A percentile compares a stretch with the other conserved stretches of the same genome.
Conservation (phyloP, 2,329 filamentous ascomycete genomes). For the Diaporthe velutina region DNA sequence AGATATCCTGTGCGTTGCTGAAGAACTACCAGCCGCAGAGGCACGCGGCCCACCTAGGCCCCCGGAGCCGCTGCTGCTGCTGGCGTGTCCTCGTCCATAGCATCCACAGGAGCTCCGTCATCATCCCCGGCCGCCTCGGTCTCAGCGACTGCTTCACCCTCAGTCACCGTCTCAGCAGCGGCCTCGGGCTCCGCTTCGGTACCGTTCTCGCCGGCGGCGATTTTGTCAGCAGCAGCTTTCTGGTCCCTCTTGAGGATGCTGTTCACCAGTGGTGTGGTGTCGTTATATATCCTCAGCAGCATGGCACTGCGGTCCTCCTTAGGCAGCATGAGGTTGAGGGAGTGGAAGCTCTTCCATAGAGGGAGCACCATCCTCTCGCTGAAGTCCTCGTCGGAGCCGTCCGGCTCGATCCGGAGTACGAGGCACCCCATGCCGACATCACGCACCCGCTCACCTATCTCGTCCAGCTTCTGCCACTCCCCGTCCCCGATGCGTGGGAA, state of each 20-base stretch:
- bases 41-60: neutral
- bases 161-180: neutral
- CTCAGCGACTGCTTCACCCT: constrained; percentile 22
- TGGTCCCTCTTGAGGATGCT: constrained; percentile 67
- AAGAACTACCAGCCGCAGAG: neutral
- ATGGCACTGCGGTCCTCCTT: constrained; percentile 97
- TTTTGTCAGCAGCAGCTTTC: constrained; percentile 54
- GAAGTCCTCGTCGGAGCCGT: constrained; percentile 70
- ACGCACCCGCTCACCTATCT: constrained; percentile 86
- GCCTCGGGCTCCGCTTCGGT: neutral
- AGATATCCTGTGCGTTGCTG: neutral
- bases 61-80: constrained; percentile 6
- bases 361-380: constrained; percentile 88
- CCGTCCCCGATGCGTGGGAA: constrained; percentile 88
- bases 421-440: constrained; percentile 92
- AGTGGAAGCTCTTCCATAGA: constrained; percentile 92
- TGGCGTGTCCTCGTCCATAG: constrained; percentile 26
- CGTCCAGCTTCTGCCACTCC: constrained; percentile 81
- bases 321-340: constrained; percentile 95
- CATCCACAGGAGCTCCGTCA: neutral
- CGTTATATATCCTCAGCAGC: constrained; percentile 91
- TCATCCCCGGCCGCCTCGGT: constrained; percentile 4
- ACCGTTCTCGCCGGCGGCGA: constrained; percentile 50
- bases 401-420: constrained; percentile 86
- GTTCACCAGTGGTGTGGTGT: constrained; percentile 86